These are phyloP conservation scores for Dictyostelium brefeldianum DNA, from an alignment of 78 protist genomes.

Conservation along the genomic window DNA sequence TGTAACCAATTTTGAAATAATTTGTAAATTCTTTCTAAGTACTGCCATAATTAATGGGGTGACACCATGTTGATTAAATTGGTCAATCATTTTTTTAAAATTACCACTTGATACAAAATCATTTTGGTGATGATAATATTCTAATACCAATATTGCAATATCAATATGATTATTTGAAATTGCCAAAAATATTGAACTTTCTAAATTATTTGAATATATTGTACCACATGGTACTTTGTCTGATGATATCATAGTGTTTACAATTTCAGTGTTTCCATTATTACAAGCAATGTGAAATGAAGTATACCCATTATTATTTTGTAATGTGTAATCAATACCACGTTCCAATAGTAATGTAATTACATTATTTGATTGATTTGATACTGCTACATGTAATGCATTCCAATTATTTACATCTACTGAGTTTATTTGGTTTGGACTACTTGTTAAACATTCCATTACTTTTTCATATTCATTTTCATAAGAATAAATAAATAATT, in stretches of 20 bases:
- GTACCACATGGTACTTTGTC: neutral
- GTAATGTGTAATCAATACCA: constrained; percentile 8
- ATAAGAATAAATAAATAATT: too few species aligned
- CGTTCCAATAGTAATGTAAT: neutral
- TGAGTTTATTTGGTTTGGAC: neutral
- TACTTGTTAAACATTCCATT: neutral
- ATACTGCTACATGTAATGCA: constrained; percentile 38
- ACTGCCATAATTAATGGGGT: constrained; percentile 50
- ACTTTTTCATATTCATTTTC: neutral
- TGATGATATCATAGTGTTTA: neutral
- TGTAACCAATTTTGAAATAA: constrained; percentile 5
- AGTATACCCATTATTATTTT: constrained; percentile 64
- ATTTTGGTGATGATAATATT: too few species aligned
- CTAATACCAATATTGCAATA: neutral
- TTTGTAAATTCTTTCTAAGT: neutral
- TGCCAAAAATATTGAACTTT: constrained; percentile 33
- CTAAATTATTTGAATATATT: neutral
- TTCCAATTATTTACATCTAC: constrained; percentile 34
- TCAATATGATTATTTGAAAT: constrained; percentile 22
- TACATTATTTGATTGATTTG: neutral
- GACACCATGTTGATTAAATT: constrained; percentile 47
- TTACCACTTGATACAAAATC: neutral
- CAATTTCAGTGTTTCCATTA: constrained; percentile 50
- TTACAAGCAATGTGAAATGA: constrained; percentile 51
- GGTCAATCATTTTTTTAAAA: neutral